Base-by-base conservation (phyloP, 805 yeast species). In the Lachancea kluyveri region DNA sequence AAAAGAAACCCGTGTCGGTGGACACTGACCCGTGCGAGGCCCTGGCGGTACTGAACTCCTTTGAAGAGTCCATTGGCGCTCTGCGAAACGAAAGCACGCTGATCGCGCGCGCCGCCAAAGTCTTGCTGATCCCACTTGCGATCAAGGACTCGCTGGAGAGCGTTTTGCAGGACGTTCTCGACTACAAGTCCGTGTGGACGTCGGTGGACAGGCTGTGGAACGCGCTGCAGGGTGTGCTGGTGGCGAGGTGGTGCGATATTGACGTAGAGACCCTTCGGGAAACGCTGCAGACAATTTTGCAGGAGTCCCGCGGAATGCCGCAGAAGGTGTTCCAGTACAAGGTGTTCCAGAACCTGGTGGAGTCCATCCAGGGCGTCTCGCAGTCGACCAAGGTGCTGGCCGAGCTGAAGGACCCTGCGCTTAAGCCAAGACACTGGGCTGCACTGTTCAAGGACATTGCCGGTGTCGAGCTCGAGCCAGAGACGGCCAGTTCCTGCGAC, bases 341-440 rank as follows among this genome's bases (percentile, higher is more conserved):
- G 6, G 16, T 35, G 13, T 35, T 28, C 17, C 34, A 31, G 14
- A 27, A 35, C 21, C 21, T 38, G 15, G 21, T 36, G 11, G 19
- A 30, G 10, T 23, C 37, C 5, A 28, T 31, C 7, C 24, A 25
- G 8, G n/a, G 8, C 12, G 14, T 42, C 17, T 16, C 24, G 12
- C 16, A 15, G 8, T 25, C 35, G 5, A 20, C 21, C 18, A 31
- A 68, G 1, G 24, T 65, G 5, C 21, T 80, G 1, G 40, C 52
- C 3, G 70, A 68, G 3, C 55, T 85, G 35, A 72, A 68, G 35
- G 69, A 76, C 4, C 79, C 68, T 0, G 67, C 74, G 0, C 54
- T 88, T 40, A 70, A 70, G 33, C 67, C 65, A 0, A 63, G 87
- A 14, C 96, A 88, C 47, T 77, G 95, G 87, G 59, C 58, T 11